A percentile compares a stretch with the other conserved stretches of the same genome.
phyloP scores from a whole-genome alignment of 495 filamentous ascomycete species.

The Neurospora sublineolata region DNA sequence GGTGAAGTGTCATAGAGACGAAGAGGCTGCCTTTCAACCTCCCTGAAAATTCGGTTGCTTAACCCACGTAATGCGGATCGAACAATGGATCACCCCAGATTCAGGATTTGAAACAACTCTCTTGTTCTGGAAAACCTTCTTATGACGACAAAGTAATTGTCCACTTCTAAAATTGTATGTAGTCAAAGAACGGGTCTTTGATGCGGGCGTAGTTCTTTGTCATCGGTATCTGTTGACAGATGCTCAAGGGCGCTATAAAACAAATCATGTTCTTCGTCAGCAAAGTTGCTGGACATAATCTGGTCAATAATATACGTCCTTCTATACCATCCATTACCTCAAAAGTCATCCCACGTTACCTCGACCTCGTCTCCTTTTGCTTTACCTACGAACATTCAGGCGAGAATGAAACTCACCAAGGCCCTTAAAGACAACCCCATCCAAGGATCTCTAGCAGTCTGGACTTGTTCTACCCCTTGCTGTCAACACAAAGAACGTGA shows the following conservation, averaged over 20 bases:
- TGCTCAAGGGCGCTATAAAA: not conserved
- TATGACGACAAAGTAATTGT: not conserved
- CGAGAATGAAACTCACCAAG: not conserved
- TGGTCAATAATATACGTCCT: not conserved
- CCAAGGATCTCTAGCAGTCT: not conserved
- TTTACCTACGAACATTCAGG: not conserved
- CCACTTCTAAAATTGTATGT: not conserved
- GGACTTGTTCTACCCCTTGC: not conserved
- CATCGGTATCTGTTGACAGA: not conserved
- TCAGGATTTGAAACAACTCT: not conserved
- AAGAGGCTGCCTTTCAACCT: not conserved
- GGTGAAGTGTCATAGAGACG: not conserved
- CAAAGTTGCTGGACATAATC: not conserved
- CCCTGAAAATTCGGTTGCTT: not conserved
- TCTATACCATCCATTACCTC: not conserved
- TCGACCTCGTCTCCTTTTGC: not conserved
- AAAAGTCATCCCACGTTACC: not conserved
- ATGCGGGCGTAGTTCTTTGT: not conserved
- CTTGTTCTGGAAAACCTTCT: not conserved
- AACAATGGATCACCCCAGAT: not conserved
- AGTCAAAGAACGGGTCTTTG: not conserved
- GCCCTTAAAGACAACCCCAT: not conserved
- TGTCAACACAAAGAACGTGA: not conserved
- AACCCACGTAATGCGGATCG: not conserved
- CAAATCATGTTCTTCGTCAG: not conserved